Conservation (phyloP, 768 basidiomycete genomes). For the Panaeolus cyanescens region DNA sequence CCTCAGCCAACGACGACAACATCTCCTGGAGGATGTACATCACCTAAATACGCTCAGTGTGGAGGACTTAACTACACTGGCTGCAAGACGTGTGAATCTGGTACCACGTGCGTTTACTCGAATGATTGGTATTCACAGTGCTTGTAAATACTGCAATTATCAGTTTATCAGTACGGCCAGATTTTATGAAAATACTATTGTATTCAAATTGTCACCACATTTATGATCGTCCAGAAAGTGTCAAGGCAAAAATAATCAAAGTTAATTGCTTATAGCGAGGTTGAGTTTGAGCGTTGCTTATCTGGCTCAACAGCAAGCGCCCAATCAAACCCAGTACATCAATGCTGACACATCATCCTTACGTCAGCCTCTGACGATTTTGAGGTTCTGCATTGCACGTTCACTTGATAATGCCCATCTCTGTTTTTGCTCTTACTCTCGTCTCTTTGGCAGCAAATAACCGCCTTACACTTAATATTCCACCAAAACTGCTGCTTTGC, state of each 20-base stretch:
- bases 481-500: background rate
- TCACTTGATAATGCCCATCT: background rate
- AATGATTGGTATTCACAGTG: slow-evolving; percentile 9
- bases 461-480: background rate
- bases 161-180: too few species aligned
- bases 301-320: too few species aligned
- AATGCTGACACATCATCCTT: background rate
- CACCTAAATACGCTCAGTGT: slow-evolving; percentile 8
- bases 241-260: too few species aligned
- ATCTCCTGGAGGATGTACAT: background rate
- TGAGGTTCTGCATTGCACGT: too few species aligned
- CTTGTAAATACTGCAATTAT: background rate
- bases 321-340: background rate
- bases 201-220: too few species aligned
- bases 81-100: slow-evolving; percentile 3
- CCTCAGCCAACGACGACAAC: background rate
- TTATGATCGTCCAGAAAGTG: too few species aligned
- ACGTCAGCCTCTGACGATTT: background rate
- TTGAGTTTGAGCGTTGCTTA: too few species aligned
- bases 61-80: slow-evolving; percentile 8
- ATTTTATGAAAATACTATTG: too few species aligned
- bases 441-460: background rate
- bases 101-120: slow-evolving; percentile 3
- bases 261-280: too few species aligned
- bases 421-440: background rate